These are phyloP conservation scores for Metschnikowia kofuensis DNA, from an alignment of 805 yeast genomes.

Conservation along the genomic window DNA sequence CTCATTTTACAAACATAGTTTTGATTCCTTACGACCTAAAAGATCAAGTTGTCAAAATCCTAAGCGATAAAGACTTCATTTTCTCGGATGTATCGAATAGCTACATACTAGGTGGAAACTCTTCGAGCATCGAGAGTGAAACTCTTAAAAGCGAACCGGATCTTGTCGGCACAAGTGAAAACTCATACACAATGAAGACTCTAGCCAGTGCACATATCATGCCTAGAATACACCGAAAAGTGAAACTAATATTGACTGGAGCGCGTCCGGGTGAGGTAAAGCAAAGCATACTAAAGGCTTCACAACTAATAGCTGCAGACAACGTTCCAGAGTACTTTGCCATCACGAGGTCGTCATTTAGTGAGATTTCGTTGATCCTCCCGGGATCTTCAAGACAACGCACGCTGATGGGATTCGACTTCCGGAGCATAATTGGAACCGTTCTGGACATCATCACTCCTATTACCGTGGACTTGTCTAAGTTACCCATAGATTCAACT, in stretches of 20 bases:
- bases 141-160: neutral
- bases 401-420: slow-evolving; percentile 37
- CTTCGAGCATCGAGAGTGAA: neutral
- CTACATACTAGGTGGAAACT: slow-evolving; percentile 25
- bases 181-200: slow-evolving; percentile 4
- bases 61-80: slow-evolving; percentile 42
- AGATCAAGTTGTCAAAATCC: slow-evolving; percentile 43
- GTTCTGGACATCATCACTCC: slow-evolving; percentile 57
- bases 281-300: slow-evolving; percentile 41
- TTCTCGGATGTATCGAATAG: slow-evolving; percentile 46
- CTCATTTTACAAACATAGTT: slow-evolving; percentile 63
- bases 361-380: slow-evolving; percentile 48
- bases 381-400: slow-evolving; percentile 41
- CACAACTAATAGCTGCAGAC: slow-evolving; percentile 33
- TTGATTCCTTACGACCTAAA: slow-evolving; percentile 50
- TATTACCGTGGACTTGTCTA: slow-evolving; percentile 49
- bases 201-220: slow-evolving; percentile 25
- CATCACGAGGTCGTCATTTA: slow-evolving; percentile 48
- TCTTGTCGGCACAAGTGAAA: neutral
- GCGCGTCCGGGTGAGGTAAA: slow-evolving; percentile 50
- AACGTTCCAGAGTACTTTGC: slow-evolving; percentile 48
- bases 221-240: slow-evolving; percentile 42
- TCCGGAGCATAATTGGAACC: slow-evolving; percentile 50
- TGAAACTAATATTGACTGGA: slow-evolving; percentile 52
- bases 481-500: slow-evolving; percentile 55